These are phyloP conservation scores for Albifimbria verrucaria DNA, from an alignment of 2,329 filamentous ascomycete genomes.

Conservation along the genomic window DNA sequence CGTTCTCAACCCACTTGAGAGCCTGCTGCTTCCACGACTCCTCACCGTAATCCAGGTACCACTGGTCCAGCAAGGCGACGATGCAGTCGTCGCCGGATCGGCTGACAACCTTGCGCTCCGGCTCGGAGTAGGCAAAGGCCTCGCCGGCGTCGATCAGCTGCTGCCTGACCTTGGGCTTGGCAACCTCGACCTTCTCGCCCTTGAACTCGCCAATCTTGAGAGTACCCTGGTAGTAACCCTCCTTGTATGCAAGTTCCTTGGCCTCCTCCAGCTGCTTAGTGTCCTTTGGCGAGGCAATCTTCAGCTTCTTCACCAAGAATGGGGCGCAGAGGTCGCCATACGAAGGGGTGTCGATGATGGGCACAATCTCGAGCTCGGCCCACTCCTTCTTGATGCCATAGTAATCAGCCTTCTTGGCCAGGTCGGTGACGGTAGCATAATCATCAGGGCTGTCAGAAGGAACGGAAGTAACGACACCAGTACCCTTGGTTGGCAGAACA, in stretches of 20 bases:
- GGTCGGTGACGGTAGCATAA: conserved; percentile 81
- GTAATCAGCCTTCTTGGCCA: conserved; percentile 93
- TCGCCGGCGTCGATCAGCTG: conserved; percentile 72
- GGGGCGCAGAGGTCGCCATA: conserved; percentile 85
- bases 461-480: conserved; percentile 92
- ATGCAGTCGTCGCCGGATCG: conserved; percentile 91
- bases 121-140: conserved; percentile 91
- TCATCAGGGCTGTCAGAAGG: conserved; percentile 94
- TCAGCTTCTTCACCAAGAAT: conserved; percentile 82
- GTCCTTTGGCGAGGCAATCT: conserved; percentile 97
- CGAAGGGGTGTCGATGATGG: conserved; percentile 83
- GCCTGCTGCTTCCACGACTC: conserved; percentile 79
- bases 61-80: conserved; percentile 90
- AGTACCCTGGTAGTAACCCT: conserved; percentile 92
- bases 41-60: conserved; percentile 96
- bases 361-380: conserved; percentile 85
- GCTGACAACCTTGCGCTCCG: conserved; percentile 83
- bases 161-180: conserved; percentile 80
- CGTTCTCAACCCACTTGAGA: conserved; percentile 67
- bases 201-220: conserved; percentile 87
- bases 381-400: conserved; percentile 97
- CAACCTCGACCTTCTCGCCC: conserved; percentile 80
- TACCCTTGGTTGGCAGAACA: conserved; percentile 89
- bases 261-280: conserved; percentile 83
- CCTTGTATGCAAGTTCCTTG: conserved; percentile 95